These are phyloP conservation scores for Nitzschia palea DNA, from an alignment of 108 stramenopile genomes.

Conservation along the genomic window DNA sequence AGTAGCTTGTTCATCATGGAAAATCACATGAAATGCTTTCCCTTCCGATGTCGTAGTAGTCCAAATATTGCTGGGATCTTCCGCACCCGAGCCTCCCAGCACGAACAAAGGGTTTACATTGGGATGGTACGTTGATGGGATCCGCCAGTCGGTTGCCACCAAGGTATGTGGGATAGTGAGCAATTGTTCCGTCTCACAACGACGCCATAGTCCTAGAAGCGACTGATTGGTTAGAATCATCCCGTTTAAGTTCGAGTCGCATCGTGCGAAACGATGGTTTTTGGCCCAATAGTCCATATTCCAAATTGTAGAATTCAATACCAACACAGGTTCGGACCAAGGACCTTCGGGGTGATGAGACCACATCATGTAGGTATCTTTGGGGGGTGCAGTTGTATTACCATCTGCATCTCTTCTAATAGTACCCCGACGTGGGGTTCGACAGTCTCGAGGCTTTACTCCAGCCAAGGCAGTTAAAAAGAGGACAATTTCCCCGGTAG, in stretches of 20 bases:
- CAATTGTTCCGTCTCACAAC: conserved; percentile 23
- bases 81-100: conserved; percentile 26
- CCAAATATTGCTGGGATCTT: conserved; percentile 41
- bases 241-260: conserved; percentile 33
- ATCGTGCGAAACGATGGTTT: conserved; percentile 18
- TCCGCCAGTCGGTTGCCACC: conserved; percentile 21
- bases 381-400: conserved; percentile 21
- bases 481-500: conserved; percentile 19
- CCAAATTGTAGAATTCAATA: conserved; percentile 31
- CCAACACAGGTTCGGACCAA: conserved; percentile 31
- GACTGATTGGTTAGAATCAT: conserved; percentile 7
- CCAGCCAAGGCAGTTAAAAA: conserved; percentile 21
- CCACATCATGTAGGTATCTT: conserved; percentile 38
- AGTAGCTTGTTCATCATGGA: conserved; percentile 37
- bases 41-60: conserved; percentile 3
- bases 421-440: too few species aligned
- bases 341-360: conserved; percentile 27
- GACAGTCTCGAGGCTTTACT: conserved; percentile 15
- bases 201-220: conserved; percentile 20
- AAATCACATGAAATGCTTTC: conserved; percentile 26
- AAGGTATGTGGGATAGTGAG: conserved; percentile 26
- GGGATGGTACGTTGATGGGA: conserved; percentile 22
- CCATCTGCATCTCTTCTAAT: too few species aligned
- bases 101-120: conserved; percentile 22
- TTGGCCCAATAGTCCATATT: conserved; percentile 33